These are phyloP conservation scores for Acacia crassicarpa DNA, from an alignment of 306 rosid genomes.

Conservation along the genomic window DNA sequence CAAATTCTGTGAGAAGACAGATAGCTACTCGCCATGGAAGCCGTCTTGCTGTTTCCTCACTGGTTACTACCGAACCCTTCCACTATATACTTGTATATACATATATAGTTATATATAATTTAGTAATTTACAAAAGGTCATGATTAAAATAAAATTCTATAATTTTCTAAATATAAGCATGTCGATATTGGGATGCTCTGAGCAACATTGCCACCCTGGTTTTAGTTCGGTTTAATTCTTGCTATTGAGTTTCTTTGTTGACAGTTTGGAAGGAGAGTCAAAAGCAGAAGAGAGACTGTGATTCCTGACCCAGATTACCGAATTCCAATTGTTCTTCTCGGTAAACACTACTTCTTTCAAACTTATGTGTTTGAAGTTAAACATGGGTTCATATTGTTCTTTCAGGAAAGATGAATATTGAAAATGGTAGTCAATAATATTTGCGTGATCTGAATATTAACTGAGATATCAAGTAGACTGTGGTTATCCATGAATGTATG, in stretches of 20 bases:
- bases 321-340: conserved; percentile 84
- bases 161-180: background rate
- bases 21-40: conserved; percentile 38
- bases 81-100: background rate
- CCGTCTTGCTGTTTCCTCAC: conserved; percentile 61
- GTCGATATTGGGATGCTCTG: background rate
- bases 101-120: background rate
- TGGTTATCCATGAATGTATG: background rate
- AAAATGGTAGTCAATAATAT: background rate
- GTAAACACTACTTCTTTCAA: conserved; percentile 47
- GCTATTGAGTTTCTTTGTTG: conserved; percentile 34
- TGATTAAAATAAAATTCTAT: background rate
- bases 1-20: conserved; percentile 37
- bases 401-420: background rate
- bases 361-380: background rate
- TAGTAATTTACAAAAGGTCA: conserved; percentile 4
- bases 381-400: background rate
- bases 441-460: background rate
- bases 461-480: background rate
- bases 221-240: conserved; percentile 18
- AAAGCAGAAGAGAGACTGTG: conserved; percentile 64
- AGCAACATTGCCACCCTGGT: background rate
- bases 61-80: conserved; percentile 58
- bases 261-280: conserved; percentile 70
- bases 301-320: conserved; percentile 92